Evolutionary conservation across 75 land plant genomes (phyloP), one percentile per base, ranked within the genome.

Genomic region (Ceratopteris richardii): DNA sequence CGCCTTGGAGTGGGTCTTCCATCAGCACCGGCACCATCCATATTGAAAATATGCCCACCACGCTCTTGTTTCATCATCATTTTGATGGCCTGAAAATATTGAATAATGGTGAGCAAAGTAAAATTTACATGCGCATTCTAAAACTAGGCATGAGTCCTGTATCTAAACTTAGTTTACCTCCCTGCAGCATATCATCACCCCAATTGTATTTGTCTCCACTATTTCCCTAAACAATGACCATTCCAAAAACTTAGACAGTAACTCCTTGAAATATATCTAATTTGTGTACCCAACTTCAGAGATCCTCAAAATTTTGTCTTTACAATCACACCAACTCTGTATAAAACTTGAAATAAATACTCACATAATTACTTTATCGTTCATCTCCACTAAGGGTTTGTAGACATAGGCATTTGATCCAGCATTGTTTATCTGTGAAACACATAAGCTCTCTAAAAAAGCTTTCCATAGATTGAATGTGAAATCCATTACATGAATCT

Each of bases 11-110:
- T 94, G 44, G 98, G 88, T 56, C 96, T 80, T 70, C 96, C 96
- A 76, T 94, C 96, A 41, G 98, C 88, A 65, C 98, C 98, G 53
- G 98, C 98, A 57, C 98, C 98, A 73, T 94, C 98, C 72, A 94
- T 86, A 70, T 94, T 94, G 62, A 94, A 94, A 44, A 94, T 67
- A 70, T 94, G 98, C 30, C 98, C 98, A 1, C 94, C 98, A 14
- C 90, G 73, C 64, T 77, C 80, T 51, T 94, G 98, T 42, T 57
- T 62, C 39, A 66, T 44, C 98, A 94, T 94, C 79, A 79, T 72
- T 53, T 80, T 89, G 52, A 94, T 94, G 17, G 98, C 98, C 98
- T 94, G 57, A 29, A 54, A 37, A 21, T 23, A 5, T 46, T n/a
- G 4, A 46, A 7, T 46, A 3, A 3, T n/a, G 14, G 4, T 33